Base-by-base conservation (phyloP, 805 yeast genomes). In the Groenewaldozyma tartarivorans region DNA sequence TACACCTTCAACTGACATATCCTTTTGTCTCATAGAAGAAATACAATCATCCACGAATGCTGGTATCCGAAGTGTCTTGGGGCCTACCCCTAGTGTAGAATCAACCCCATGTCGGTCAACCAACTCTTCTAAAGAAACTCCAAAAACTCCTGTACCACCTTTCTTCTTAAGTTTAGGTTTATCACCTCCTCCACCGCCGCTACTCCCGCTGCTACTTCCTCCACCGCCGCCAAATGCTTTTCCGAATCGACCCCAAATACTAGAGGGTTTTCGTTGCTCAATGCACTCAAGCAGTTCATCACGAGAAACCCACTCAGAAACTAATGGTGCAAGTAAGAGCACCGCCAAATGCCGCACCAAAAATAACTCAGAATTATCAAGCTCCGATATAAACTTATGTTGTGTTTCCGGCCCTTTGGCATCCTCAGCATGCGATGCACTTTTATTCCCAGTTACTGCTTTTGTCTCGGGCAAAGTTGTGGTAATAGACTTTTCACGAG, bases 1-100 rank as follows among this genome's bases (percentile, higher is more conserved):
- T 3, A 92, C 81, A 45, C 98, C 98, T 61, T 92, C 98, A 6
- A 64, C 87, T 2, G 96, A 84, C 81, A 90, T 76, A 61, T 92
- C 97, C 69, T 84, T 86, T 45, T 81, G 90, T 40, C 84, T 74
- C 67, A 92, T 73, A 0, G 94, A 83, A 22, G 76, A 73, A 27
- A 92, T 76, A 15, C 88, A 66, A 53, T 92, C 97, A 53, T 90
- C 97, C 33, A 92, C 70, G 30, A 92, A 67, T 36, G 84, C 71
- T 1, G 99, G 99, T 33, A 92, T 81, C 29, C 78, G 71, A 33
- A 92, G 70, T n/a, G 57, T 46, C 48, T 78, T 78, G 0, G 95
- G 87, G 0, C 95, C 95, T 36, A 81, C 81, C 2, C 94, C 95
- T 20, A 81, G 67, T 36, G 81, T 84, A 1, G 94, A 79, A 35